Conservation (phyloP, 805 yeast genomes). For the Saccharomycopsis oosterbeekiorum region DNA sequence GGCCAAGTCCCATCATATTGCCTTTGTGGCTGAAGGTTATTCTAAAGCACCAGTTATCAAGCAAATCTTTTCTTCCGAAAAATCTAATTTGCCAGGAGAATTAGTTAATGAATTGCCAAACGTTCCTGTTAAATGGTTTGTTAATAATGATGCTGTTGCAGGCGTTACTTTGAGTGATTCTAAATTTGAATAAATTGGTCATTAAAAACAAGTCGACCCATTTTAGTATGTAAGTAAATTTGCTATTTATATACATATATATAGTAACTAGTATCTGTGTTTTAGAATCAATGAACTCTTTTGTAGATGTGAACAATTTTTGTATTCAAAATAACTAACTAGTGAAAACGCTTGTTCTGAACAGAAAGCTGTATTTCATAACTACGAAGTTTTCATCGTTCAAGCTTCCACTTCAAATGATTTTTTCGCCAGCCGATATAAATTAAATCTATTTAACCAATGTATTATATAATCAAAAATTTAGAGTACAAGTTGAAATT, state of each 20-base stretch:
- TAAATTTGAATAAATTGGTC: conserved; percentile 5
- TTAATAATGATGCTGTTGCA: conserved; percentile 63
- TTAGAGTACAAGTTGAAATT: no score
- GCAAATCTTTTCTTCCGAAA: conserved; percentile 51
- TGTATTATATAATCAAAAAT: no score
- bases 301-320: no score
- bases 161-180: conserved; percentile 36
- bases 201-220: background rate
- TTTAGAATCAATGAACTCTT: no score
- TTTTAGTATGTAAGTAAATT: background rate
- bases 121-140: conserved; percentile 52
- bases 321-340: no score
- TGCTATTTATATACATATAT: background rate
- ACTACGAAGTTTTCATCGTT: no score
- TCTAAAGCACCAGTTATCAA: conserved; percentile 67
- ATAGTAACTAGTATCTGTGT: no score
- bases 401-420: no score
- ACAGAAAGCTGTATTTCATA: no score
- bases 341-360: no score
- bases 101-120: conserved; percentile 48
- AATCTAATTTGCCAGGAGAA: conserved; percentile 55
- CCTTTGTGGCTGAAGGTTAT: conserved; percentile 93
- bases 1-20: conserved; percentile 83
- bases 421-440: no score
- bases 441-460: no score